phyloP scores from a whole-genome alignment of 108 stramenopile species.

The Nitzschia sp. region DNA sequence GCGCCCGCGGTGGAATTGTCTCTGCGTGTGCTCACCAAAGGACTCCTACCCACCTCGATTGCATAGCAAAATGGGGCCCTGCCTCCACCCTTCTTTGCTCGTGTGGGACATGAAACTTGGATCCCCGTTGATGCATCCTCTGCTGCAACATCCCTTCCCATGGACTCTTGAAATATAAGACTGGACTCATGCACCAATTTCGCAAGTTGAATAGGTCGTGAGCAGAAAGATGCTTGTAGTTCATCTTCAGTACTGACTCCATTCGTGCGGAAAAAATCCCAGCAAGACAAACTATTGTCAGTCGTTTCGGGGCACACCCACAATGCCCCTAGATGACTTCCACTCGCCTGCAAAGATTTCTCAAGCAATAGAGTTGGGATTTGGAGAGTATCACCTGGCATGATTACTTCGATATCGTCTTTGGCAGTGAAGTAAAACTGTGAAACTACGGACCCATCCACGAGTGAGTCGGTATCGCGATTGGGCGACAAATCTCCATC shows the following conservation, averaged over 20 bases:
- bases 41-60: constrained; percentile 83
- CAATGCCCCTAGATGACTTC: constrained; percentile 71
- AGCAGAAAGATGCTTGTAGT: constrained; percentile 50
- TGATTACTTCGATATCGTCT: constrained; percentile 33
- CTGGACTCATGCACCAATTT: constrained; percentile 81
- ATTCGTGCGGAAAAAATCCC: constrained; percentile 25
- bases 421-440: background rate
- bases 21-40: constrained; percentile 37
- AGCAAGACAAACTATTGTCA: constrained; percentile 23
- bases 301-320: constrained; percentile 69
- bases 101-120: constrained; percentile 66
- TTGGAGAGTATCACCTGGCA: constrained; percentile 50
- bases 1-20: constrained; percentile 12
- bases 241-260: constrained; percentile 17
- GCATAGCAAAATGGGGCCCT: constrained; percentile 79
- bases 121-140: constrained; percentile 65
- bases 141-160: constrained; percentile 46
- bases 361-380: constrained; percentile 74
- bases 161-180: constrained; percentile 47
- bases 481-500: background rate
- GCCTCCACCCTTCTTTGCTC: constrained; percentile 20
- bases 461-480: background rate
- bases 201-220: constrained; percentile 73
- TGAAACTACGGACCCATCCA: constrained; percentile 5
- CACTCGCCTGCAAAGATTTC: constrained; percentile 58